Conservation (phyloP, 176 grass and related monocot genomes). For the Phyllostachys edulis region DNA sequence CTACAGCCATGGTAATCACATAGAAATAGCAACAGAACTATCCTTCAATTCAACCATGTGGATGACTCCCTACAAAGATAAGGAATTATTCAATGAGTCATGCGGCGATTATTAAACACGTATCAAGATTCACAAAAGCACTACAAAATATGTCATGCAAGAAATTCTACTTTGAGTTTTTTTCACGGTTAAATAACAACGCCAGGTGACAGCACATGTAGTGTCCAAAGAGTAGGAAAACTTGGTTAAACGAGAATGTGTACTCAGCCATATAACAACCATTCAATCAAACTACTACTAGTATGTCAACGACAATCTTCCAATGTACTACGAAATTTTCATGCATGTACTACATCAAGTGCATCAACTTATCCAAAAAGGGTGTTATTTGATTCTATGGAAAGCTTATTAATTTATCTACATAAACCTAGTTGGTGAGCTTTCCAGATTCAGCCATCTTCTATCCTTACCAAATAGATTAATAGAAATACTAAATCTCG, state of each 20-base stretch:
- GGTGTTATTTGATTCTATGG: too few relatives aligned
- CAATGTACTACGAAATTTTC: background rate
- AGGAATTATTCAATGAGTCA: slow-evolving; percentile 16
- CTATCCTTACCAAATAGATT: too few relatives aligned
- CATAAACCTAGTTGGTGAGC: too few relatives aligned
- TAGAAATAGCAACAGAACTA: too few relatives aligned
- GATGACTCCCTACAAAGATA: slow-evolving; percentile 53
- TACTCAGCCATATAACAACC: background rate
- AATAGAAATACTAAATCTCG: too few relatives aligned
- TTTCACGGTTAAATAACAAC: background rate
- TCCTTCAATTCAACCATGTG: too few relatives aligned
- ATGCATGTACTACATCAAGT: background rate
- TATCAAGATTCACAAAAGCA: slow-evolving; percentile 14
- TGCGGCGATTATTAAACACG: background rate
- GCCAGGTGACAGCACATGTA: background rate
- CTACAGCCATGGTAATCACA: too few relatives aligned
- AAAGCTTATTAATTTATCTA: too few relatives aligned
- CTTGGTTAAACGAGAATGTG: slow-evolving; percentile 10
- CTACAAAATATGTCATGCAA: background rate
- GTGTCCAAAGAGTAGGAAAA: background rate
- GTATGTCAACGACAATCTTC: background rate
- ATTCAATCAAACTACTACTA: background rate
- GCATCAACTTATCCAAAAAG: too few relatives aligned
- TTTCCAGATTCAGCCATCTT: too few relatives aligned
- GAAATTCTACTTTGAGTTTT: slow-evolving; percentile 2